These are phyloP conservation scores for Phyllostachys edulis DNA, from an alignment of 176 grass and related monocot genomes.

Conservation along the genomic window DNA sequence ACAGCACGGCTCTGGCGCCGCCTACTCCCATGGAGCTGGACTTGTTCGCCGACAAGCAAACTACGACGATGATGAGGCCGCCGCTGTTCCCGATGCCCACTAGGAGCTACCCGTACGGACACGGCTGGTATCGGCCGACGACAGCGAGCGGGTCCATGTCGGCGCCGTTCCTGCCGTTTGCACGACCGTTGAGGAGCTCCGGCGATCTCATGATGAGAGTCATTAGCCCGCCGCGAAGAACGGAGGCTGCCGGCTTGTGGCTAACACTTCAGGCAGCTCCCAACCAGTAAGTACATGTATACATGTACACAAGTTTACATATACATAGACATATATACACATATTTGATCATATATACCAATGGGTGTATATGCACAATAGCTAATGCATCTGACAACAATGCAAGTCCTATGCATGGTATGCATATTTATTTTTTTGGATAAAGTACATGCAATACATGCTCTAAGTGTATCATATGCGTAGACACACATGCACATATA, in stretches of 20 bases:
- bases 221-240: slow-evolving; percentile 52
- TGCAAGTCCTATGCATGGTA: not conserved
- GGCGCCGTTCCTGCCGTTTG: slow-evolving; percentile 33
- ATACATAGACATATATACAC: not conserved
- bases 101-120: slow-evolving; percentile 39
- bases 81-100: slow-evolving; percentile 45
- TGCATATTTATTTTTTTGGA: not conserved
- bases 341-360: not conserved
- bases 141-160: slow-evolving; percentile 9
- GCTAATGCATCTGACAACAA: slow-evolving; percentile 15
- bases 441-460: slow-evolving; percentile 2
- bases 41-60: slow-evolving; percentile 38
- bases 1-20: not conserved
- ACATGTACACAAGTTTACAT: not conserved
- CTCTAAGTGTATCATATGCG: not conserved
- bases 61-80: slow-evolving; percentile 12
- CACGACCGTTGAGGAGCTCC: slow-evolving; percentile 33
- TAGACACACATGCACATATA: not conserved
- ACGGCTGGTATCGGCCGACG: slow-evolving; percentile 6
- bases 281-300: slow-evolving; percentile 63
- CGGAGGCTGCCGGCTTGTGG: slow-evolving; percentile 67
- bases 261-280: slow-evolving; percentile 61
- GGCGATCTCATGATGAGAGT: slow-evolving; percentile 54
- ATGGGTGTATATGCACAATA: not conserved
- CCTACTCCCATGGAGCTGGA: slow-evolving; percentile 26